Evolutionary conservation across 176 grass and related monocot species (phyloP).

Genomic region (Oryza longistaminata): DNA sequence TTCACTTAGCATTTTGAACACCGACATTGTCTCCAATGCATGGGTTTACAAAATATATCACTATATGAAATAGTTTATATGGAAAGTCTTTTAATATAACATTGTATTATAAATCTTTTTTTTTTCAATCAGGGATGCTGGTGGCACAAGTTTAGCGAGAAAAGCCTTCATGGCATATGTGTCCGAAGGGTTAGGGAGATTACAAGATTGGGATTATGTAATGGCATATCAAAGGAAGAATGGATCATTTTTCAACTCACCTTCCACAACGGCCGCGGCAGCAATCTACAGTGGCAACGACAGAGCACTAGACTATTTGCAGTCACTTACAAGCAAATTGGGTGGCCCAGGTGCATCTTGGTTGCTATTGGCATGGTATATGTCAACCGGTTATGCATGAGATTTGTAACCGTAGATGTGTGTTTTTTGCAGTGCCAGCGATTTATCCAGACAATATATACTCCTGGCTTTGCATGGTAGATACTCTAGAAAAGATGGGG

Average conservation of each 20-base stretch:
- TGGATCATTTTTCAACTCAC: constrained; percentile 22
- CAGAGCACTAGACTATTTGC: constrained; percentile 61
- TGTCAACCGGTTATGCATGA: too few relatives aligned
- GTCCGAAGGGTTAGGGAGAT: constrained; percentile 60
- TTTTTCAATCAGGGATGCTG: too few relatives aligned
- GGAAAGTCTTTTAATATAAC: too few relatives aligned
- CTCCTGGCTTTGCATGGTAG: too few relatives aligned
- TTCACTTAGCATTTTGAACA: too few relatives aligned
- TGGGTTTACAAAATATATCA: too few relatives aligned
- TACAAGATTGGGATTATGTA: constrained; percentile 50
- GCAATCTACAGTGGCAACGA: constrained; percentile 42
- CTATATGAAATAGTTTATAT: too few relatives aligned
- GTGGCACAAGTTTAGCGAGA: background rate
- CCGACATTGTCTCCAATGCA: background rate
- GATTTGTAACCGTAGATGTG: background rate
- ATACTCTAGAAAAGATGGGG: too few relatives aligned
- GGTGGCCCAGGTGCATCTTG: constrained; percentile 40
- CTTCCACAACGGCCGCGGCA: constrained; percentile 53
- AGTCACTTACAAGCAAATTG: constrained; percentile 41
- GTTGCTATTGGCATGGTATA: background rate
- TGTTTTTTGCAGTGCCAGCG: constrained; percentile 36
- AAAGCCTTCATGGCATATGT: constrained; percentile 71
- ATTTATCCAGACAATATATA: constrained; percentile 35
- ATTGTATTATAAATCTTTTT: too few relatives aligned
- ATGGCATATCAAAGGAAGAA: constrained; percentile 69